Evolutionary conservation across 2,329 filamentous ascomycete genomes (phyloP), one percentile per base, ranked within the genome.

Genomic region (Volutella citrinella): DNA sequence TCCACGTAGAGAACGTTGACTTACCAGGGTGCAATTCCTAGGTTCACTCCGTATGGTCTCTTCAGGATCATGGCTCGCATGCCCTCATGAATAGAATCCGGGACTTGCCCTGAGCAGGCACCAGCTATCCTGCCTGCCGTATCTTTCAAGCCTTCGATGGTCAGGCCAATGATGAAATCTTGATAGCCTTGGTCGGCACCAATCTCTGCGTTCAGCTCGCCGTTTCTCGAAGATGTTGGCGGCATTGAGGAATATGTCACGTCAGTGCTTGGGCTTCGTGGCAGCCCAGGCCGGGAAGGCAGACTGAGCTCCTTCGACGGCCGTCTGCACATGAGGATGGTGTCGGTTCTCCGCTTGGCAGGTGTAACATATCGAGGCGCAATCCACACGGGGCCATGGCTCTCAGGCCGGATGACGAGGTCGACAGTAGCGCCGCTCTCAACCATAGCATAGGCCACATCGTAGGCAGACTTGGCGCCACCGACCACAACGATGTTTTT

Each of bases 291-390:
- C n/a, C n/a, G n/a, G n/a, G n/a, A n/a, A n/a, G n/a, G n/a, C n/a
- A n/a, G n/a, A n/a, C n/a, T n/a, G n/a, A n/a, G n/a, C n/a, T n/a
- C n/a, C n/a, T n/a, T n/a, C n/a, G n/a, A n/a, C n/a, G n/a, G n/a
- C n/a, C n/a, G n/a, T n/a, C n/a, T n/a, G n/a, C n/a, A n/a, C n/a
- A n/a, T n/a, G n/a, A n/a, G n/a, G n/a, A n/a, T n/a, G n/a, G n/a
- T n/a, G n/a, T n/a, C n/a, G n/a, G n/a, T n/a, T n/a, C n/a, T n/a
- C n/a, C n/a, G n/a, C 54, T 77, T 78, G 27, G 82, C 51, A 0
- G 78, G 78, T 1, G 79, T 82, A 12, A 84, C 76, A 36, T 74
- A 75, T 1, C 69, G 57, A 1, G 74, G 72, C 2, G 71, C 59
- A 45, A 82, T 65, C 63, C 62, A 81, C 0, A 68, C 63, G 0